Evolutionary conservation across 768 basidiomycete genomes (phyloP), one percentile per base, ranked within the genome.

Genomic region (Kwoniella sp.): DNA sequence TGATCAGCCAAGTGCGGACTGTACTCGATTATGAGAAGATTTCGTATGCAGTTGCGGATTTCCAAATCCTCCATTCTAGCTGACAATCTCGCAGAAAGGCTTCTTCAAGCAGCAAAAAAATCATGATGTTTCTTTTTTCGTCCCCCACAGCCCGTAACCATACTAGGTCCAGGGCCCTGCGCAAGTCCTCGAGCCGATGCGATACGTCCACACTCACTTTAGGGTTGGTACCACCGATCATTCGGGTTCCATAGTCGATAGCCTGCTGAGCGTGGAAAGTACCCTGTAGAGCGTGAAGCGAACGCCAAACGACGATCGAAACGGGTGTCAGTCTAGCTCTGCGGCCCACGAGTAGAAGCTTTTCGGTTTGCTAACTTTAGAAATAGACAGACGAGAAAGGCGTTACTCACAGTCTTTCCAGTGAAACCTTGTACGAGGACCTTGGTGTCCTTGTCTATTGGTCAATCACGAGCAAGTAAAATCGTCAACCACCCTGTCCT

Each of bases 221-320:
- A 9, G 92, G 94, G 74, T 78, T 79, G 59, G 96, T 93, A 67
- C 96, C 96, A 63, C 96, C 96, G 63, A 99, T 92, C 91, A 98
- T 95, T 67, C 89, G 90, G 64, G 95, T 98, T 22, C 96, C 95
- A 78, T 91, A 99, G 55, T 87, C 92, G 68, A 98, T 82, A 38
- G 96, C 94, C 82, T 97, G 92, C 76, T 85, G 89, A 67, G 88
- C 87, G 84, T 99, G 96, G 86, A 99, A 99, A 73, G 96, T 97
- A 70, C 90, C 96, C 95, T 85, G 66, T 17, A 20, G 41, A 47
- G 15, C 2, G 54, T 48, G 20, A 51, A 45, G 11, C 41, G 41
- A 17, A 37, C 5, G 20, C 5, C 13, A 5, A 45, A 11, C 41
- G 20, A 20, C 9, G 8, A 11, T 11, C 41, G 15, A 8, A 11